These are phyloP conservation scores for Cystobasidium tubakii DNA, from an alignment of 768 basidiomycete genomes.

Conservation along the genomic window DNA sequence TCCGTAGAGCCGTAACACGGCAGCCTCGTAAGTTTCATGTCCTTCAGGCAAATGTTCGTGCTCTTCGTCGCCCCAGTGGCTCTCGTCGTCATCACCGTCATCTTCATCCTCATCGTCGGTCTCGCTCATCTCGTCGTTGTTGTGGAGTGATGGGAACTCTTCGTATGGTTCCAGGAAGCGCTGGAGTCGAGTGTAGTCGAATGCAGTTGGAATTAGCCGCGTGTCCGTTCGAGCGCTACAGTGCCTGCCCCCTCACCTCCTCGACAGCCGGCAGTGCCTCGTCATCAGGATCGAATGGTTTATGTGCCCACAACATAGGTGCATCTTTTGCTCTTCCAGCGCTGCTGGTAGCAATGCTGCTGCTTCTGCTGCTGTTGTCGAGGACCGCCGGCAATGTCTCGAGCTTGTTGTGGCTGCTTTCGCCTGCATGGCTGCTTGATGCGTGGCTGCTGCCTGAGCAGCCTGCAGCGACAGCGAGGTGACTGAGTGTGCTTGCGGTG, in stretches of 20 bases:
- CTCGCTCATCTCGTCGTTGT: neutral
- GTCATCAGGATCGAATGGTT: constrained; percentile 28
- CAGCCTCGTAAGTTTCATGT: neutral
- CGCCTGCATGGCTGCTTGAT: constrained; percentile 1
- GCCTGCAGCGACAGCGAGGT: neutral
- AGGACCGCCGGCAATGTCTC: neutral
- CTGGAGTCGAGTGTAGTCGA: neutral
- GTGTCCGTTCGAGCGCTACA: neutral
- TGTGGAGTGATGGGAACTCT: neutral
- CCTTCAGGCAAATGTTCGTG: neutral
- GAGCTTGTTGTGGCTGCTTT: constrained; percentile 2
- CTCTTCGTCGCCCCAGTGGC: neutral
- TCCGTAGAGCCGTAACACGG: neutral
- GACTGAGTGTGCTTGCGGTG: constrained; percentile 3
- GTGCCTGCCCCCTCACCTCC: constrained; percentile 6
- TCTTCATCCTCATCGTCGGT: constrained; percentile 5
- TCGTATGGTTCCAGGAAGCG: constrained; percentile 26
- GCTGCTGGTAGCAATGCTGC: neutral
- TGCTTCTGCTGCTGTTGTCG: neutral
- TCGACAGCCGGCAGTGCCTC: constrained; percentile 21
- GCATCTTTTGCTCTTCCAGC: neutral
- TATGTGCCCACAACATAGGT: constrained; percentile 16
- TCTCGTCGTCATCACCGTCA: constrained; percentile 18
- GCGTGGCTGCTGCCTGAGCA: neutral
- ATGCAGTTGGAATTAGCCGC: neutral